Conservation (phyloP, 2,329 filamentous ascomycete species). For the Talaromyces funiculosus region DNA sequence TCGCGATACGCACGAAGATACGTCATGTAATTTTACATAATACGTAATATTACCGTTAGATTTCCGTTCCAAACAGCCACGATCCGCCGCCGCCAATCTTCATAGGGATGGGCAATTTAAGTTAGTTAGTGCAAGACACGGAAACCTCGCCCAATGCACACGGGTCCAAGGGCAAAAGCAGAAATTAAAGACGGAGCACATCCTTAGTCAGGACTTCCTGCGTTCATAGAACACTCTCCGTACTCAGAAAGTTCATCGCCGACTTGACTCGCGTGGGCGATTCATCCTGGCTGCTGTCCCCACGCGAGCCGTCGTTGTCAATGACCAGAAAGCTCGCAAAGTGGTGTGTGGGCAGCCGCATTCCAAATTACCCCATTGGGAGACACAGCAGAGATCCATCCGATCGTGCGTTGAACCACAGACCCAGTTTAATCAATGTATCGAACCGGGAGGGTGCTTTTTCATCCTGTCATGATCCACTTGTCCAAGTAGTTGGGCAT, state of each 20-base stretch:
- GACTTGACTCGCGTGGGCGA: constrained; percentile 1
- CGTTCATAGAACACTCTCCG: neutral
- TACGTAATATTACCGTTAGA: neutral
- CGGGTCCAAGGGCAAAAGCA: neutral
- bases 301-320: neutral
- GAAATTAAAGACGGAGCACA: neutral
- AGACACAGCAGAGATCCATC: constrained; percentile 2
- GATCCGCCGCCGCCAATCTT: constrained; percentile 9
- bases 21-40: neutral
- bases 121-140: neutral
- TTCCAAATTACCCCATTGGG: neutral
- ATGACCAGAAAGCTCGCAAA: neutral
- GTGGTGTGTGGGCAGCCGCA: constrained; percentile 1
- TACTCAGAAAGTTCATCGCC: neutral
- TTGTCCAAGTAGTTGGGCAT: no score
- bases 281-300: neutral
- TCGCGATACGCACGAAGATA: neutral
- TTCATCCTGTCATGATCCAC: neutral
- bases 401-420: constrained; percentile 8
- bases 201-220: no score
- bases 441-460: neutral
- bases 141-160: neutral
- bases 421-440: neutral
- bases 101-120: constrained; percentile 3
- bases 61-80: constrained; percentile 2